Percentiles rank a stretch among this genome's conserved stretches.
Conservation (phyloP, 257 asterid genomes). For the Przewalskia tangutica region DNA sequence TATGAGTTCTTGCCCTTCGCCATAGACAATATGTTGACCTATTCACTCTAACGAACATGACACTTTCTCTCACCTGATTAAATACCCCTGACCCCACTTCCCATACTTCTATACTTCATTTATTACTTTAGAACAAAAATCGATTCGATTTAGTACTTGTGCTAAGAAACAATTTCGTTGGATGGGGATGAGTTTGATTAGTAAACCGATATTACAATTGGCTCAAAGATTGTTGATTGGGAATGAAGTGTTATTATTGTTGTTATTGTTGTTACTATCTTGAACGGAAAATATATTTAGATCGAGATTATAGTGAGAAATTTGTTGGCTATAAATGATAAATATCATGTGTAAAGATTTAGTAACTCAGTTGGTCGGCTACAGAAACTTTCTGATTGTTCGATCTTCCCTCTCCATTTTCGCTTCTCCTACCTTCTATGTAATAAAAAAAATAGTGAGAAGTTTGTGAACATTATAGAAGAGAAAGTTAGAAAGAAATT, state of each 20-base stretch:
- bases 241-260: too few relatives aligned
- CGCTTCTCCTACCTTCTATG: too few relatives aligned
- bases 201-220: not conserved
- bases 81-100: slow-evolving; percentile 7
- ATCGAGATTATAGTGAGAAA: not conserved
- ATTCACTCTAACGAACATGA: slow-evolving; percentile 17
- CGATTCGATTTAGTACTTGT: not conserved
- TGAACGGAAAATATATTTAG: too few relatives aligned
- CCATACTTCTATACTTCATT: slow-evolving; percentile 4
- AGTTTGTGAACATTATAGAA: not conserved
- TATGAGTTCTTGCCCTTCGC: not conserved
- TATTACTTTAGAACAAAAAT: not conserved
- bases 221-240: too few relatives aligned
- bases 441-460: too few relatives aligned
- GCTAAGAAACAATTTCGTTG: not conserved
- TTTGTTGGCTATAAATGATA: too few relatives aligned
- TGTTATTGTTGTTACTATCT: too few relatives aligned
- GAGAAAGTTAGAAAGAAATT: not conserved
- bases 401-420: too few relatives aligned
- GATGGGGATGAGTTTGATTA: not conserved
- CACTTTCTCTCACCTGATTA: slow-evolving; percentile 12
- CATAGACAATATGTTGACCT: not conserved
- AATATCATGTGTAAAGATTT: too few relatives aligned
- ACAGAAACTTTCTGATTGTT: too few relatives aligned
- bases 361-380: too few relatives aligned